Percentiles rank a stretch among this genome's conserved stretches.
These are phyloP conservation scores for Starmerella sirachaensis DNA, from an alignment of 805 yeast genomes.

Conservation along the genomic window DNA sequence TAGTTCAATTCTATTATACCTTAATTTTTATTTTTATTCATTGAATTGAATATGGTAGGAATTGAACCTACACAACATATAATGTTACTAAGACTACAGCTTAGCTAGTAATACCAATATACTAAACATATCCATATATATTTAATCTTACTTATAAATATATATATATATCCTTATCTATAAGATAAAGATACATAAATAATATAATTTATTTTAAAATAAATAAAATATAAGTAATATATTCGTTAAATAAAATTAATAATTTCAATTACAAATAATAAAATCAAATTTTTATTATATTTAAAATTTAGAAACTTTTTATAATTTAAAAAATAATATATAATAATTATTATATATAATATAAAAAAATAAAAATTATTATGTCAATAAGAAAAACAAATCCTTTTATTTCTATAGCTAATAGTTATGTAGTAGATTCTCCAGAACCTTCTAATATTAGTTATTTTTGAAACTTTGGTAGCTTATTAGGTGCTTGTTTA, in stretches of 20 bases:
- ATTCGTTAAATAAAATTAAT: too few relatives aligned
- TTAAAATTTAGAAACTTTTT: too few relatives aligned
- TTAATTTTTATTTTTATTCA: neutral
- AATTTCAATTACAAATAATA: too few relatives aligned
- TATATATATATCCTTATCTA: neutral
- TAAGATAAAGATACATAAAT: neutral
- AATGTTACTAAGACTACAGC: slow-evolving; percentile 1
- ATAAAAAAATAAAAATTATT: too few relatives aligned
- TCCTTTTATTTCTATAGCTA: too few relatives aligned
- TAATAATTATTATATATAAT: too few relatives aligned
- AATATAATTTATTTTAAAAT: neutral
- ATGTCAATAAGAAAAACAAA: too few relatives aligned
- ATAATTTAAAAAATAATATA: too few relatives aligned
- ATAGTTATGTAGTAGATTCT: neutral
- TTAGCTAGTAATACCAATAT: slow-evolving; percentile 1
- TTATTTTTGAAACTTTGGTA: neutral
- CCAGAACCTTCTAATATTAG: neutral
- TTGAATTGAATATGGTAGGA: neutral
- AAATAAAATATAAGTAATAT: too few relatives aligned
- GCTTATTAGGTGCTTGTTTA: neutral
- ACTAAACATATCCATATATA: neutral
- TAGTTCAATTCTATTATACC: slow-evolving; percentile 1
- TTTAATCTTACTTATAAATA: neutral
- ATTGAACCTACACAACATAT: neutral
- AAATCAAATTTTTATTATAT: too few relatives aligned